Conservation (phyloP, 2,329 filamentous ascomycete species). For the Aspergillus pseudonomiae region DNA sequence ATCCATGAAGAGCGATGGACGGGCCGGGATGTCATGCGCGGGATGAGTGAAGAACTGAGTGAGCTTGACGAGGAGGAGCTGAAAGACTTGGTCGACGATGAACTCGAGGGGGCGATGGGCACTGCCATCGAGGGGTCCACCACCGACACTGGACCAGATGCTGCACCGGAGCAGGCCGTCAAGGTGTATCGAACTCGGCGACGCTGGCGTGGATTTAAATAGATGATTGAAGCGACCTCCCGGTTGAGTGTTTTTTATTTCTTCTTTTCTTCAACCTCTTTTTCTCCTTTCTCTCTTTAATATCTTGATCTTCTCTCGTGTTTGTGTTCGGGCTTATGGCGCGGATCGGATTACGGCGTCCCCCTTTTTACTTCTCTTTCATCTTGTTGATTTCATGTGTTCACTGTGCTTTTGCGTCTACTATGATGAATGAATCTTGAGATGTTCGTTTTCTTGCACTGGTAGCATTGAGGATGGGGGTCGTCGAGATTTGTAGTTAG, state of each 20-base stretch:
- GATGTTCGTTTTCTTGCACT: not conserved
- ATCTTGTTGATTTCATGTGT: not conserved
- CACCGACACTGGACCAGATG: conserved; percentile 18
- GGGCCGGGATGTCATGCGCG: conserved; percentile 70
- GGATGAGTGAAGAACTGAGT: conserved; percentile 82
- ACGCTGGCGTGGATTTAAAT: conserved; percentile 36
- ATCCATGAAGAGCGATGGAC: conserved; percentile 75
- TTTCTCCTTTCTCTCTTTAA: conserved; percentile 19
- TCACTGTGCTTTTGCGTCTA: not conserved
- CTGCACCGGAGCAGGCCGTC: conserved; percentile 19
- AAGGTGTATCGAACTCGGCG: conserved; percentile 35
- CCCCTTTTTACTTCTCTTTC: conserved; percentile 4
- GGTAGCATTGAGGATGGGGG: not conserved
- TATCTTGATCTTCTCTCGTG: conserved; percentile 11
- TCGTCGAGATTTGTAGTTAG: not conserved
- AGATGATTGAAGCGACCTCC: conserved; percentile 2
- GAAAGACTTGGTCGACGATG: conserved; percentile 66
- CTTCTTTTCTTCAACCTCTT: conserved; percentile 6
- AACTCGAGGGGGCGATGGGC: conserved; percentile 28
- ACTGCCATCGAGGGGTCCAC: conserved; percentile 12
- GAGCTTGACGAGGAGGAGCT: conserved; percentile 92
- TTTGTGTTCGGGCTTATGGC: conserved; percentile 1
- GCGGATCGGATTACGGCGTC: not conserved
- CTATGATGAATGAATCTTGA: conserved; percentile 4
- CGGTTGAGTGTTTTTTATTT: conserved; percentile 8